Evolutionary conservation across 352 stramenopile species (phyloP).

Genomic region (Globisporangium spiculum): DNA sequence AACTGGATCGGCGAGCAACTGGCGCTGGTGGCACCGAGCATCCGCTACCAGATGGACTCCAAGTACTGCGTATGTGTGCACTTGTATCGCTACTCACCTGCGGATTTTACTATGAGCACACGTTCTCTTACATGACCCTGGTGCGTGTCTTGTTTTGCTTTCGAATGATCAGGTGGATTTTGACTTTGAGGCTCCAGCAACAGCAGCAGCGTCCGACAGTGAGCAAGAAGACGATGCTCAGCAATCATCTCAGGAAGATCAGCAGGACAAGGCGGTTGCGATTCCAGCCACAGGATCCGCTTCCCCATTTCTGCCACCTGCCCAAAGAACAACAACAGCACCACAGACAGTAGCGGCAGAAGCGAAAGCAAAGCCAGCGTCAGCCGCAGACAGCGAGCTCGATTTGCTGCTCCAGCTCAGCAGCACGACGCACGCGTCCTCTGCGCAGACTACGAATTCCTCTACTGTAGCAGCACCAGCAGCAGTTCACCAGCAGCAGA

Average conservation of each 20-base stretch:
- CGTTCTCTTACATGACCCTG: neutral
- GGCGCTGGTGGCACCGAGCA: conserved; percentile 33
- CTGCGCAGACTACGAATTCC: conserved; percentile 4
- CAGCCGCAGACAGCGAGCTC: conserved; percentile 27
- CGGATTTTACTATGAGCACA: neutral
- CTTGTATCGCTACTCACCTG: neutral
- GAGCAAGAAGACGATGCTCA: conserved; percentile 9
- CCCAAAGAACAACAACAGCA: neutral
- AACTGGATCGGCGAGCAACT: conserved; percentile 64
- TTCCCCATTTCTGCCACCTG: neutral
- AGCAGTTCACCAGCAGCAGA: neutral
- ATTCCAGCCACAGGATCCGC: neutral
- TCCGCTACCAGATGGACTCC: conserved; percentile 65
- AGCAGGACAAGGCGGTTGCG: conserved; percentile 7
- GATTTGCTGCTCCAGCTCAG: conserved; percentile 49
- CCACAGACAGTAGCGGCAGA: neutral
- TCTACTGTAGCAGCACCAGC: neutral
- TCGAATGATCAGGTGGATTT: conserved; percentile 33
- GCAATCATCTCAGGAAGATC: neutral
- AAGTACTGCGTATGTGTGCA: conserved; percentile 66
- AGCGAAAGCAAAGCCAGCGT: neutral
- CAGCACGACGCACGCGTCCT: conserved; percentile 4
- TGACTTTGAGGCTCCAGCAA: conserved; percentile 28
- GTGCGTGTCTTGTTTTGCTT: neutral
- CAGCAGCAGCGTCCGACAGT: conserved; percentile 11